Conservation (phyloP, 805 yeast species). For the Ogataea pini region DNA sequence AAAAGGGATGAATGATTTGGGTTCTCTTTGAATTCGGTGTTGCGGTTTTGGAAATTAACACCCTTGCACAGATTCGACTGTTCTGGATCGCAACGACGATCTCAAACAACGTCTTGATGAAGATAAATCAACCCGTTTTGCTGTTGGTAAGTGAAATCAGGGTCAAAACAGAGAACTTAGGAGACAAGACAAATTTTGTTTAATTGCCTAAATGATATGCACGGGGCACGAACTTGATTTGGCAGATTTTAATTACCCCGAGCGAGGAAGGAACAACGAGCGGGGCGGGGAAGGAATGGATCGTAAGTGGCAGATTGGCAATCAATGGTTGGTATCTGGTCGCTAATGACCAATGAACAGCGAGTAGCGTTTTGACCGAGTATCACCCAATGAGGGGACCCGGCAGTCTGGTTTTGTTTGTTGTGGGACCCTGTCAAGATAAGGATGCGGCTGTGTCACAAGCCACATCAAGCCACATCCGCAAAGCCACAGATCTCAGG, state of each 20-base stretch:
- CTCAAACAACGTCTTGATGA: background rate
- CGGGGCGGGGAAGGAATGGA: background rate
- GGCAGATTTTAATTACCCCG: background rate
- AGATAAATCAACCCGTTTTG: no score
- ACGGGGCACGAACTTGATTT: background rate
- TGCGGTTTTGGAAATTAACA: no score
- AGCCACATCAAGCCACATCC: background rate
- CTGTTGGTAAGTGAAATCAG: no score
- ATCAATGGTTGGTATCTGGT: no score
- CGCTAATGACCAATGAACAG: no score
- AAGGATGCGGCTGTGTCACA: background rate
- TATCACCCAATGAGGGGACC: no score
- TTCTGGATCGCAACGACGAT: background rate
- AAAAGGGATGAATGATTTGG: no score
- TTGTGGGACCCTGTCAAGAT: background rate
- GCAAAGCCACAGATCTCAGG: no score
- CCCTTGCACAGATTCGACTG: background rate
- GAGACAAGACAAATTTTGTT: background rate
- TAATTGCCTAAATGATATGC: background rate
- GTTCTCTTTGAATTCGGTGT: no score
- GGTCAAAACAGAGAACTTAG: background rate
- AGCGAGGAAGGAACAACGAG: no score
- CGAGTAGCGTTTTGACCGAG: no score
- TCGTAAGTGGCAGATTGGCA: no score
- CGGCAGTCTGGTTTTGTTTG: background rate